These are phyloP conservation scores for Hypoxylon lienhwacheense DNA, from an alignment of 495 filamentous ascomycete genomes.

Conservation along the genomic window DNA sequence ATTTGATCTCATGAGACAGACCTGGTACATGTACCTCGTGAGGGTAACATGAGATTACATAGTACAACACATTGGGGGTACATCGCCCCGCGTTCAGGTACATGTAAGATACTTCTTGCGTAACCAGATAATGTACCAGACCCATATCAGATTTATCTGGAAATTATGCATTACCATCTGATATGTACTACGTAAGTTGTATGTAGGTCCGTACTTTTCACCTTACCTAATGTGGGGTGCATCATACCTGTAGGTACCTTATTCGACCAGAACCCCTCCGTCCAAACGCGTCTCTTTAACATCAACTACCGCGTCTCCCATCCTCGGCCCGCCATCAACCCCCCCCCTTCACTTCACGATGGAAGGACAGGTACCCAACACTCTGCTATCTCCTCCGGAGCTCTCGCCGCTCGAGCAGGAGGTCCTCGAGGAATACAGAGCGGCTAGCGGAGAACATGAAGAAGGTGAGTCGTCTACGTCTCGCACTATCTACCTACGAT, in stretches of 20 bases:
- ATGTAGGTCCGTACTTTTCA: background rate
- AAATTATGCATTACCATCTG: too few relatives aligned
- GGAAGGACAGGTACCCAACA: slow-evolving; percentile 35
- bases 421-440: slow-evolving; percentile 89
- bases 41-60: too few relatives aligned
- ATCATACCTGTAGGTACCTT: background rate
- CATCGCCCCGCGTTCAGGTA: background rate
- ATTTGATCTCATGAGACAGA: background rate
- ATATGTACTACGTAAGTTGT: too few relatives aligned
- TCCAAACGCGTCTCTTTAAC: slow-evolving; percentile 19
- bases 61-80: background rate
- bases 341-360: slow-evolving; percentile 18
- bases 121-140: too few relatives aligned
- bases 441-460: slow-evolving; percentile 88
- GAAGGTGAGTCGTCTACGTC: slow-evolving; percentile 60
- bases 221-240: background rate
- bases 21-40: background rate
- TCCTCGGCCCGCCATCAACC: background rate
- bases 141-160: too few relatives aligned
- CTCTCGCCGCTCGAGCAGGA: slow-evolving; percentile 87
- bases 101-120: too few relatives aligned
- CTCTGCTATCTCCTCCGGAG: slow-evolving; percentile 48
- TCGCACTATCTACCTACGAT: too few relatives aligned
- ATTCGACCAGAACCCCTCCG: slow-evolving; percentile 5
- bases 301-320: background rate